phyloP scores from a whole-genome alignment of 2,329 filamentous ascomycete genomes.

The Ceratocystis papillata region DNA sequence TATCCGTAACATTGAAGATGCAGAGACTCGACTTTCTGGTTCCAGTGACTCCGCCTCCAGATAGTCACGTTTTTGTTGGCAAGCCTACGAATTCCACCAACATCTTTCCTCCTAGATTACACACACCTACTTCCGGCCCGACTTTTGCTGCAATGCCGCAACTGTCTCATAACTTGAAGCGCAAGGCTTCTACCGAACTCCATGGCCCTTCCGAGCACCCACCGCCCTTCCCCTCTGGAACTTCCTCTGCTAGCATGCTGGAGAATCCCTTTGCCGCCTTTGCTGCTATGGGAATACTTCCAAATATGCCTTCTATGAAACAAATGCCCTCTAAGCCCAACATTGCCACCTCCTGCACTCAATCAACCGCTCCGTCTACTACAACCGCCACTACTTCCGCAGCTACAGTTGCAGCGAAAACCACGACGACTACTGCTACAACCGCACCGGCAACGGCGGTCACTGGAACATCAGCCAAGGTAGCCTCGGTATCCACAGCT shows the following conservation, averaged over 20 bases:
- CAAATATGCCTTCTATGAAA: slow-evolving; percentile 7
- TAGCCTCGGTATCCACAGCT: slow-evolving; percentile 8
- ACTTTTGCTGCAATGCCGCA: slow-evolving; percentile 21
- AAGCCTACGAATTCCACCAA: slow-evolving; percentile 14
- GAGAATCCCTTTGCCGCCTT: slow-evolving; percentile 18
- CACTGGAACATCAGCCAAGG: background rate
- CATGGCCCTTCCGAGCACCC: slow-evolving; percentile 23
- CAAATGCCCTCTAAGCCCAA: background rate
- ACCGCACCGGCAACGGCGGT: background rate
- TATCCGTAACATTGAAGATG: slow-evolving; percentile 25
- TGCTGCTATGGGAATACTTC: slow-evolving; percentile 17
- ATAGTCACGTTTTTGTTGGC: slow-evolving; percentile 31
- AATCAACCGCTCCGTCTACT: background rate
- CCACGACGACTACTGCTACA: background rate
- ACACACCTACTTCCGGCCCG: slow-evolving; percentile 23
- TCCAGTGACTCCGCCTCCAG: slow-evolving; percentile 35
- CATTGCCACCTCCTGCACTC: background rate
- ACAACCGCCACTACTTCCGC: background rate
- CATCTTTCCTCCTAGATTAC: slow-evolving; percentile 18
- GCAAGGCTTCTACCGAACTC: slow-evolving; percentile 21
- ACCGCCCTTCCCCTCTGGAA: slow-evolving; percentile 25
- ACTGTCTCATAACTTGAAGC: slow-evolving; percentile 13
- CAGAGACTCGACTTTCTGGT: slow-evolving; percentile 28
- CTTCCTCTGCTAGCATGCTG: slow-evolving; percentile 26
- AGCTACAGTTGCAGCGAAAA: background rate